A percentile compares a stretch with the other conserved stretches of the same genome.
Conservation (phyloP, 2,329 filamentous ascomycete genomes). For the Cordyceps javanica region DNA sequence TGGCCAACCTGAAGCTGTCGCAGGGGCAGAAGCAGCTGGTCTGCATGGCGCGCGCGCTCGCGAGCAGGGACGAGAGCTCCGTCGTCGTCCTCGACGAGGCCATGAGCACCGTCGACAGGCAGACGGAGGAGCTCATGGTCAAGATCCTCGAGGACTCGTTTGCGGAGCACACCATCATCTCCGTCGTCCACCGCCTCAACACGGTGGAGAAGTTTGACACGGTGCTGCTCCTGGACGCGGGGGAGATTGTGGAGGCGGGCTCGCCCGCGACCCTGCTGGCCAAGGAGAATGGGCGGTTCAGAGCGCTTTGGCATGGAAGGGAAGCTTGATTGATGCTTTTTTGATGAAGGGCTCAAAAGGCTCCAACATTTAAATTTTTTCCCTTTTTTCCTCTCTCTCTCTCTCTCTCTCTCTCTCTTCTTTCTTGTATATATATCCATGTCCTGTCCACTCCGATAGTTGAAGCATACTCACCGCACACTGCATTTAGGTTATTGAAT, state of each 20-base stretch:
- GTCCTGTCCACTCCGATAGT: too few relatives aligned
- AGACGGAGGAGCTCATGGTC: constrained; percentile 29
- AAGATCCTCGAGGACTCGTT: constrained; percentile 27
- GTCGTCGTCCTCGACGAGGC: constrained; percentile 36
- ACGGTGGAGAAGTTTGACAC: constrained; percentile 46
- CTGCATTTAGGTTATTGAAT: too few relatives aligned
- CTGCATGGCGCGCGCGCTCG: constrained; percentile 29
- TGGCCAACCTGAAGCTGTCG: constrained; percentile 28
- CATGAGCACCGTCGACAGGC: constrained; percentile 30
- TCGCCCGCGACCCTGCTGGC: background rate
- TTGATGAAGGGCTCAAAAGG: too few relatives aligned
- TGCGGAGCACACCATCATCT: constrained; percentile 43
- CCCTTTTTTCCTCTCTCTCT: too few relatives aligned
- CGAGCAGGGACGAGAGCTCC: constrained; percentile 23
- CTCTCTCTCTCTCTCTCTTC: too few relatives aligned
- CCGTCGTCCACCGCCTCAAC: constrained; percentile 35
- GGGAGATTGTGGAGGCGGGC: constrained; percentile 8
- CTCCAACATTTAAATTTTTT: too few relatives aligned
- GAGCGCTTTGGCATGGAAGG: constrained; percentile 6
- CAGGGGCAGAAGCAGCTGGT: constrained; percentile 42
- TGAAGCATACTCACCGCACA: too few relatives aligned
- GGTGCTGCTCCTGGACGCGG: constrained; percentile 57
- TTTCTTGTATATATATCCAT: too few relatives aligned
- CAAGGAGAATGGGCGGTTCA: constrained; percentile 4
- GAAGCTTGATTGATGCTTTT: background rate